Evolutionary conservation across 176 grass and related monocot species (phyloP).

Genomic region (Raddia guianensis): DNA sequence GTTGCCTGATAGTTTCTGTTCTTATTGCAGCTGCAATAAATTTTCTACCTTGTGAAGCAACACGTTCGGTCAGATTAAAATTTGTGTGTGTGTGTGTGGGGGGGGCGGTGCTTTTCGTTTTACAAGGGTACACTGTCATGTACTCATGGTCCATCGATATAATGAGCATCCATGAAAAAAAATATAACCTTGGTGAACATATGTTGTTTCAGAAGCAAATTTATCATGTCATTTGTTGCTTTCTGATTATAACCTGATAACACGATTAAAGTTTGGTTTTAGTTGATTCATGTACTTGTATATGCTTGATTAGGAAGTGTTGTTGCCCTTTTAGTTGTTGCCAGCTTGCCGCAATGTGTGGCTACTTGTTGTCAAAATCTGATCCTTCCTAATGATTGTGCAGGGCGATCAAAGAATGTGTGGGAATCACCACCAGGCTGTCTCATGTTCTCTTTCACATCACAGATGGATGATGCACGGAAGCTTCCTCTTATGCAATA

Average conservation of each 20-base stretch:
- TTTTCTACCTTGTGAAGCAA: background rate
- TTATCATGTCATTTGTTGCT: background rate
- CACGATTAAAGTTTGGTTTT: background rate
- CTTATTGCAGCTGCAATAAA: background rate
- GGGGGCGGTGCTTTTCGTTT: too few species aligned
- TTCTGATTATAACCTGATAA: background rate
- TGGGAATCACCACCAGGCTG: conserved; percentile 94
- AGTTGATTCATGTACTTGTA: background rate
- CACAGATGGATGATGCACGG: conserved; percentile 71
- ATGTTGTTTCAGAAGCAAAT: background rate
- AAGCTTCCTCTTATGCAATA: conserved; percentile 94
- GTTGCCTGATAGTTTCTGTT: background rate
- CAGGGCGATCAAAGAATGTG: conserved; percentile 79
- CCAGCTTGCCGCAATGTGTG: background rate
- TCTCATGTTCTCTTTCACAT: conserved; percentile 92
- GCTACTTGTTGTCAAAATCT: background rate
- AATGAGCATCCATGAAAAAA: background rate
- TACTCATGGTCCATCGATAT: too few species aligned
- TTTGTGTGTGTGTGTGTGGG: too few species aligned
- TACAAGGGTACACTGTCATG: background rate
- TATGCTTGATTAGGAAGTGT: background rate
- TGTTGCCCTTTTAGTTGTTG: background rate
- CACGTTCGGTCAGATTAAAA: background rate
- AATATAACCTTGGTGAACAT: background rate
- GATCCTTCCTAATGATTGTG: background rate